Base-by-base conservation (phyloP, 495 filamentous ascomycete species). In the Staphylotrichum tortipilum region DNA sequence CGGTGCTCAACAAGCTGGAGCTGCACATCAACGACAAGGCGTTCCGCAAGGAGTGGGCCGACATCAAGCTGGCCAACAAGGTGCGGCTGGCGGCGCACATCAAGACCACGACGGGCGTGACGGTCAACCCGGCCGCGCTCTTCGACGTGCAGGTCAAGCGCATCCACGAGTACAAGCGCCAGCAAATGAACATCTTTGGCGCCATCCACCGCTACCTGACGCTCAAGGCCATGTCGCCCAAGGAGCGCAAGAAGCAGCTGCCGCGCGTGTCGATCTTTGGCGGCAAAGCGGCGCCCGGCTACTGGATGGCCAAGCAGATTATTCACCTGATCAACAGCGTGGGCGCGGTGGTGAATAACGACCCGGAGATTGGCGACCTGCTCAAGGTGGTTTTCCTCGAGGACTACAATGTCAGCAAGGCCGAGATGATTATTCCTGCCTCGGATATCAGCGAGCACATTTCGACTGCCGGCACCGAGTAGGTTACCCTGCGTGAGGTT, bases 251-350 rank as follows among this genome's bases (percentile, higher is more conserved):
- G 76, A 92, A 95, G 65, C 75, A 88, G 50, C 79, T 83, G 12
- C 89, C 91, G n/a, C 82, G 91, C 36, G 92, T 96, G 14, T 94
- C 88, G 26, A 94, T 98, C 69, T 95, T 98, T 63, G 92, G 94
- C 55, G 92, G 92, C 49, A 98, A 98, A 69, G 92, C 92, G 17
- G 92, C 92, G 0, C 92, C 92, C 3, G 92, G 92, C 3, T 98
- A 98, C 72, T 98, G 94, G 94, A 98, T 98, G 92, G 92, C 92
- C 17, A 98, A 98, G 79, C 91, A 91, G 7, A 86, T 98, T 53
- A 98, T 98, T 52, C 89, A 96, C 64, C 79, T 98, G 42, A 85
- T 98, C 72, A 95, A 94, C 73, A 84, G 79, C 52, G 94, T 97
- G 34, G 89, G 88, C 5, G 68, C 78, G n/a, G 85, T 96, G 3